Conservation (phyloP, 1,284 basidiomycete species). For the Vanrija sp. region DNA sequence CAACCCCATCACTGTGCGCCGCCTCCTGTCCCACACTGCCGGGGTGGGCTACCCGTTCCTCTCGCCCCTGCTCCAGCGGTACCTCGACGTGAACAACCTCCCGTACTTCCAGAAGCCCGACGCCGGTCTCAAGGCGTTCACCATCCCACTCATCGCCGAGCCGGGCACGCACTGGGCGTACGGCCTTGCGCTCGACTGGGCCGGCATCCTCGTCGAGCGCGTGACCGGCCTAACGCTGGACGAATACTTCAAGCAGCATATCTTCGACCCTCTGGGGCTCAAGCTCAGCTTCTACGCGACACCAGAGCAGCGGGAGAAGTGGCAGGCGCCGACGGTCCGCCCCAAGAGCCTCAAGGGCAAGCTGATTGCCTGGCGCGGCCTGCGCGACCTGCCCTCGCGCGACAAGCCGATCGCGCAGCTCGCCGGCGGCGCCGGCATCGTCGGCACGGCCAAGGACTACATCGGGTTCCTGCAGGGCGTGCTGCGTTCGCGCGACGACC, state of each 20-base stretch:
- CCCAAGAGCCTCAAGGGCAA: too few relatives aligned
- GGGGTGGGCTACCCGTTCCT: constrained; percentile 13
- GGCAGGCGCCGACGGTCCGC: too few relatives aligned
- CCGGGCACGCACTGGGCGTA: constrained; percentile 34
- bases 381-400: too few relatives aligned
- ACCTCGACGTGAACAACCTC: not conserved
- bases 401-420: constrained; percentile 6
- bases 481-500: constrained; percentile 14
- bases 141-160: constrained; percentile 28
- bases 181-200: constrained; percentile 40
- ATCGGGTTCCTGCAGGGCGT: constrained; percentile 30
- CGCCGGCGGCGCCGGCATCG: constrained; percentile 35
- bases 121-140: constrained; percentile 7
- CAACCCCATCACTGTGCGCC: constrained; percentile 8
- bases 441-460: constrained; percentile 34
- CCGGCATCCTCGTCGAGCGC: constrained; percentile 35
- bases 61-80: constrained; percentile 8
- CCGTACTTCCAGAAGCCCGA: not conserved
- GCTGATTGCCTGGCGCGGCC: too few relatives aligned
- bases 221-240: constrained; percentile 32
- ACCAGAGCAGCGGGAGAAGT: too few relatives aligned
- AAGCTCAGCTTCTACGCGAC: not conserved
- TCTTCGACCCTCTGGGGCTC: constrained; percentile 36
- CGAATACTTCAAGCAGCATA: constrained; percentile 35
- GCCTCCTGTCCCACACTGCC: constrained; percentile 14